Base-by-base conservation (phyloP, 352 stramenopile species). In the Phytophthora pluvialis region DNA sequence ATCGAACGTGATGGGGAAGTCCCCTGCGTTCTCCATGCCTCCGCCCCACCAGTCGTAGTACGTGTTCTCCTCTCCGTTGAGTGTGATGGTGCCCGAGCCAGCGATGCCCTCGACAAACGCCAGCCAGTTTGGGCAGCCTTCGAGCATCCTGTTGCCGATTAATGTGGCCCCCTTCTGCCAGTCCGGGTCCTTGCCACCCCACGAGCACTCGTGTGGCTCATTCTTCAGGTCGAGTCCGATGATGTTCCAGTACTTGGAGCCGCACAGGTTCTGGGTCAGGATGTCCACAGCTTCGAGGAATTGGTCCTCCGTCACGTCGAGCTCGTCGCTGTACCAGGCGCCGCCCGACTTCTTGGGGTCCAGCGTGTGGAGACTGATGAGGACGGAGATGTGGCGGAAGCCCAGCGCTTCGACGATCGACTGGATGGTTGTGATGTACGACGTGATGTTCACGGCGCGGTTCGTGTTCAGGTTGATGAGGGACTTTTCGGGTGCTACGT, bases 1-100 rank as follows among this genome's bases (percentile, higher is more conserved):
- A 9, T 64, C 44, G 21, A 89, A 70, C 2, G 70, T 71, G 13
- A 88, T 66, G 10, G 80, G 80, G 33, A 70, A 64, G 5, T 44
- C 50, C 1, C 59, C 70, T 0, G 78, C 82, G 3, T 75, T 60
- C 54, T 86, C 64, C 9, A 89, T 70, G 5, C 82, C 82, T 31
- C 72, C 80, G 18, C 82, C 82, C 78, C 77, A 91, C 82, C 82
- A 91, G 50, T 91, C 82, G 57, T 76, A 91, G 64, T 85, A 88
- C 1, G 12, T 63, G 3, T 72, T 59, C 4, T 43, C 33, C 8
- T 46, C 52, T 1, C 70, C 68, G 21, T 76, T 66, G 16, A 80
- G 32, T 0, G 58, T 67, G 45, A 89, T 73, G 3, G 66, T 63
- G 29, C 84, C 71, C 9, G 55, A 67, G 0, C 56, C 69, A 52